Conservation (phyloP, 139 green algal species). For the Chlorella ohadii region DNA sequence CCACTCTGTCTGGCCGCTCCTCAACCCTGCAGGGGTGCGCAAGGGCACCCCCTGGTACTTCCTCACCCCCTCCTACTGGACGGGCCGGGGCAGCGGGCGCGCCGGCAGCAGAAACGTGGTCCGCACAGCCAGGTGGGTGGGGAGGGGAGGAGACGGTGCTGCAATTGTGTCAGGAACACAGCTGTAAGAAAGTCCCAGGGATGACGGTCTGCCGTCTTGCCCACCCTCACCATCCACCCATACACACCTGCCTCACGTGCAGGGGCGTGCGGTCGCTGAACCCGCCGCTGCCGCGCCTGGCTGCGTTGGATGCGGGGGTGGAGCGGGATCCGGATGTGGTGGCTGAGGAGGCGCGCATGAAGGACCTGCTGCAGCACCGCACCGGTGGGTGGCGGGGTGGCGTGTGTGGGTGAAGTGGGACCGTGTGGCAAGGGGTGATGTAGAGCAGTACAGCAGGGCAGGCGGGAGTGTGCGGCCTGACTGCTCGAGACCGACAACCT, state of each 20-base stretch:
- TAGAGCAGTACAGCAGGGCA: not conserved
- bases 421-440: no score
- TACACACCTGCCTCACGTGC: not conserved
- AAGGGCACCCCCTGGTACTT: conserved; percentile 29
- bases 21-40: conserved; percentile 17
- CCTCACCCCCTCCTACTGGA: conserved; percentile 20
- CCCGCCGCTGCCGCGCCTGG: conserved; percentile 13
- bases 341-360: conserved; percentile 72
- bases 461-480: no score
- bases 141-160: no score
- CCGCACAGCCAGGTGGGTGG: not conserved
- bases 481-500: no score
- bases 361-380: conserved; percentile 58
- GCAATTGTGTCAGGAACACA: no score
- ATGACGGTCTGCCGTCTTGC: no score
- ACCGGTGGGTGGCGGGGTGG: conserved; percentile 4
- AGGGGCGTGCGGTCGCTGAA: conserved; percentile 10
- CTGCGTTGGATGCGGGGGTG: not conserved
- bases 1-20: not conserved
- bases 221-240: no score
- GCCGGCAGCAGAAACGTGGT: not conserved
- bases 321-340: conserved; percentile 71
- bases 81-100: not conserved
- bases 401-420: no score
- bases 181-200: no score